Base-by-base conservation (phyloP, 129 eudicot species). In the Centaurea solstitialis region DNA sequence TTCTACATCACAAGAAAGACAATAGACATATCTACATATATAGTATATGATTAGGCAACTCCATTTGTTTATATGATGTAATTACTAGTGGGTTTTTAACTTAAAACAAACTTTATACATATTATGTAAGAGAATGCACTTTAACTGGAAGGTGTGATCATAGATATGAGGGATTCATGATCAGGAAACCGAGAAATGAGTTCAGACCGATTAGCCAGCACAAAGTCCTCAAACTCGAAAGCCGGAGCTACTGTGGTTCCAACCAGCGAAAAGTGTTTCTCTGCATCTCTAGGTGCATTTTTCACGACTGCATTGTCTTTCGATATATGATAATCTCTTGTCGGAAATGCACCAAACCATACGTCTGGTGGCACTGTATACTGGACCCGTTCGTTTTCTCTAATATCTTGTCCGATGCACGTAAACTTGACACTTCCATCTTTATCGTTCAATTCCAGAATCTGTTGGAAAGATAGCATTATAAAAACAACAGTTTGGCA, bases 241-340 rank as follows among this genome's bases (percentile, higher is more conserved):
- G 93, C 99, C 5, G 97, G 99, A 10, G 99, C 99, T 82, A 93
- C 93, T 10, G 97, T 95, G 70, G 97, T 90, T 68, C 99, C 99
- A 7, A 92, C 97, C 69, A 92, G 91, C 71, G 97, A 87, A 70
- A 86, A 95, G 84, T 92, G 94, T 10, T 73, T 73, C 75, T 92
- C 92, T 0, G 85, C 41, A 70, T 95, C 87, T 79, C 94, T 83
- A 4, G 87, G 69, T 17, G 84, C 84, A 23, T 76, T 80, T 82
- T 86, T 90, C 74, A 75, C 86, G 1, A 85, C 85, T 7, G 6
- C 7, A 18, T 57, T 71, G 6, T 85, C 87, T 5, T 79, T 23
- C 0, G 86, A 81, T 22, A 95, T 74, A 68, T 73, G 71, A 43
- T 83, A 61, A 57, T 92, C 99, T 70, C 85, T 76, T 1, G 93